These are phyloP conservation scores for Cytauxzoon felis DNA, from an alignment of 169 alveolate species.

Conservation along the genomic window DNA sequence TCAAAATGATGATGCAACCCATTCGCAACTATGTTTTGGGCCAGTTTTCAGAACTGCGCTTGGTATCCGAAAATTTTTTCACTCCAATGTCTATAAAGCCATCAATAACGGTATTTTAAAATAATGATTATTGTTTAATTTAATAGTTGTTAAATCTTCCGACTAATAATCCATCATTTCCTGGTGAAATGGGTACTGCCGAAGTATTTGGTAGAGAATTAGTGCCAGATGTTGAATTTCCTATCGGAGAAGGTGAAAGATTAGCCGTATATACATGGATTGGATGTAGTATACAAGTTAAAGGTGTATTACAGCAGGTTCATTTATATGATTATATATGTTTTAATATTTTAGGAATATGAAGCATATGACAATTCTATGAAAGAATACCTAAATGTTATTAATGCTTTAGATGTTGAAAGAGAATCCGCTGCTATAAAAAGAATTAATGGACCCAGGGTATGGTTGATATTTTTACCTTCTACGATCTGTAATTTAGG, in stretches of 20 bases:
- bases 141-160: neutral
- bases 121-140: neutral
- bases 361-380: conserved; percentile 79
- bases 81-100: conserved; percentile 14
- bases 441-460: conserved; percentile 80
- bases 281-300: conserved; percentile 82
- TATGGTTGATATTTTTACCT: neutral
- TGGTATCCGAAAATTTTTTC: conserved; percentile 20
- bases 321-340: neutral
- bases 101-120: conserved; percentile 24
- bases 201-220: conserved; percentile 82
- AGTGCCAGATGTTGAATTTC: conserved; percentile 76
- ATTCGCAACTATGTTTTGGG: conserved; percentile 38
- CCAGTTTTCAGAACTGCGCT: conserved; percentile 52
- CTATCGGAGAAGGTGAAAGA: conserved; percentile 71
- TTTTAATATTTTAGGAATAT: conserved; percentile 65
- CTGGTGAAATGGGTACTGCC: conserved; percentile 67
- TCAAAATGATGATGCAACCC: conserved; percentile 19
- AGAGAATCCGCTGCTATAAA: conserved; percentile 77
- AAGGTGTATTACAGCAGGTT: conserved; percentile 79
- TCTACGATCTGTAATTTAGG: conserved; percentile 26
- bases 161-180: conserved; percentile 4
- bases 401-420: conserved; percentile 72
- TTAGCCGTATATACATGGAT: conserved; percentile 84
- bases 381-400: conserved; percentile 78